phyloP scores from a whole-genome alignment of 305 asterid genomes.

The Salvia sclarea region DNA sequence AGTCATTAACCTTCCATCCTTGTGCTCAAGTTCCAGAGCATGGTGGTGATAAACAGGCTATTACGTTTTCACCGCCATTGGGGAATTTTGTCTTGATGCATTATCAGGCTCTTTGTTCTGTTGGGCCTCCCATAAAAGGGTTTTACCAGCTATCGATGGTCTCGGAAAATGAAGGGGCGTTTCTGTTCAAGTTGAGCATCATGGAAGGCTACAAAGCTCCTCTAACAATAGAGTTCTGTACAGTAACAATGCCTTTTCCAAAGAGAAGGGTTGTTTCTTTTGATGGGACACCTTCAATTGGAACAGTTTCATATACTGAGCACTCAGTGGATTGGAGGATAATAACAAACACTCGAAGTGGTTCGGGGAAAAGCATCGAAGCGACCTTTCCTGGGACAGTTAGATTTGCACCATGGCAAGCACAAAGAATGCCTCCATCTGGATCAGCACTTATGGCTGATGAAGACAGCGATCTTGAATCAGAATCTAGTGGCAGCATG shows the following conservation, averaged over 20 bases:
- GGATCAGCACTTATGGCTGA: slow-evolving; percentile 49
- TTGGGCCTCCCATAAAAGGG: slow-evolving; percentile 92
- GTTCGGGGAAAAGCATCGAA: slow-evolving; percentile 83
- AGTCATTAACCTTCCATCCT: slow-evolving; percentile 87
- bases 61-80: slow-evolving; percentile 89
- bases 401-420: slow-evolving; percentile 86
- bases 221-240: slow-evolving; percentile 76
- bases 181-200: slow-evolving; percentile 81
- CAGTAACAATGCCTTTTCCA: slow-evolving; percentile 89
- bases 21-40: slow-evolving; percentile 99
- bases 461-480: slow-evolving; percentile 85
- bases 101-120: slow-evolving; percentile 72
- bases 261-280: slow-evolving; percentile 80
- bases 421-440: slow-evolving; percentile 52
- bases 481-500: slow-evolving; percentile 60
- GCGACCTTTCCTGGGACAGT: slow-evolving; percentile 94
- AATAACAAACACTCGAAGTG: slow-evolving; percentile 66
- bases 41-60: slow-evolving; percentile 82
- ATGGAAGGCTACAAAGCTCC: slow-evolving; percentile 91
- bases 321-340: slow-evolving; percentile 91
- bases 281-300: slow-evolving; percentile 95
- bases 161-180: slow-evolving; percentile 98
- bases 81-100: slow-evolving; percentile 83
- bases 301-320: slow-evolving; percentile 75
- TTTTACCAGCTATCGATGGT: slow-evolving; percentile 99